phyloP scores from a whole-genome alignment of 2,329 filamentous ascomycete genomes.

The Chaetomium sp. region DNA sequence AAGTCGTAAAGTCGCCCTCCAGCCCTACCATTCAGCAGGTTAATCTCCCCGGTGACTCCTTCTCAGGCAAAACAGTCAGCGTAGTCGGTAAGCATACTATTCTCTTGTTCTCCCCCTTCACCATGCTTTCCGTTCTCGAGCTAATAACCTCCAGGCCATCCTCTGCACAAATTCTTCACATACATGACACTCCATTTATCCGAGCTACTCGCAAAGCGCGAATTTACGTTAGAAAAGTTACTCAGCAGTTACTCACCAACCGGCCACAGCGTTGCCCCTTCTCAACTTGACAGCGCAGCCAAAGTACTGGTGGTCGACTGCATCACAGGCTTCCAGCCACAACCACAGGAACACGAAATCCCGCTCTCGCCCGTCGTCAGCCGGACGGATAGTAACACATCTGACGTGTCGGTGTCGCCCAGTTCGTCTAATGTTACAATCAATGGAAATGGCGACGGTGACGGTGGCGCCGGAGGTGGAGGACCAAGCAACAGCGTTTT shows the following conservation, averaged over 20 bases:
- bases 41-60: conserved; percentile 42
- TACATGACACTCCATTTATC: conserved; percentile 55
- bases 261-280: conserved; percentile 27
- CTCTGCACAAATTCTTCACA: conserved; percentile 56
- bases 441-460: neutral
- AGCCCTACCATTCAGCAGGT: conserved; percentile 55
- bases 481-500: neutral
- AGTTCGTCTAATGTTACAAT: conserved; percentile 14
- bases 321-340: conserved; percentile 47
- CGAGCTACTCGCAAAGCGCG: conserved; percentile 44
- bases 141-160: conserved; percentile 42
- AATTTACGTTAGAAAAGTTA: conserved; percentile 42
- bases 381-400: conserved; percentile 26
- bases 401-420: conserved; percentile 2
- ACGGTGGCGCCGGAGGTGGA: neutral
- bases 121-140: neutral
- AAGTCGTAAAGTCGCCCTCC: conserved; percentile 52
- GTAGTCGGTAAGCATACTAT: conserved; percentile 32
- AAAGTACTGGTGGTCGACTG: conserved; percentile 57
- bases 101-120: neutral
- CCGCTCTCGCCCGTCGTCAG: conserved; percentile 44
- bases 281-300: conserved; percentile 28
- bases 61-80: conserved; percentile 39
- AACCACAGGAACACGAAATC: conserved; percentile 38
- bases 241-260: conserved; percentile 32